Percentiles rank a stretch among this genome's conserved stretches.
Evolutionary conservation across 2,329 filamentous ascomycete genomes (phyloP).

Genomic region (Moelleriella libera): DNA sequence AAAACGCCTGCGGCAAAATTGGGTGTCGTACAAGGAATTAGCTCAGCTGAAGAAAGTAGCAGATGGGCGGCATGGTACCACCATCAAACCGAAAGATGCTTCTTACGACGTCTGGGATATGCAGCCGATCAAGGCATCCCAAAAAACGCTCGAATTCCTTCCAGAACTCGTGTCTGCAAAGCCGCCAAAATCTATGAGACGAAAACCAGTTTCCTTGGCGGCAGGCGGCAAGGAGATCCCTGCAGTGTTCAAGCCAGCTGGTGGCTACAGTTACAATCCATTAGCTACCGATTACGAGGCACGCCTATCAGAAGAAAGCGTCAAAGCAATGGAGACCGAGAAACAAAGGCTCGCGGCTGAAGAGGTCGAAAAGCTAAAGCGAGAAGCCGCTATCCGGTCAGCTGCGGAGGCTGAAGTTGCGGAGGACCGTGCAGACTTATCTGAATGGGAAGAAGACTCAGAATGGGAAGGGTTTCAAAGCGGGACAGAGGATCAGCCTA

Average conservation of each 20-base stretch:
- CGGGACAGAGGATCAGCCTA: conserved; percentile 53
- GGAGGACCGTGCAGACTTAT: conserved; percentile 49
- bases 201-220: conserved; percentile 68
- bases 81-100: conserved; percentile 42
- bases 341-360: conserved; percentile 55
- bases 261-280: conserved; percentile 87
- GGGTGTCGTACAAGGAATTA: conserved; percentile 76
- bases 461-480: conserved; percentile 87
- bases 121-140: conserved; percentile 16
- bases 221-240: conserved; percentile 68
- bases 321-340: conserved; percentile 68
- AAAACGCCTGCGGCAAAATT: conserved; percentile 66
- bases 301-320: conserved; percentile 59
- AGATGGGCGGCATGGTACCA: conserved; percentile 49
- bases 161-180: conserved; percentile 51
- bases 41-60: conserved; percentile 65
- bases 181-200: conserved; percentile 60
- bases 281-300: conserved; percentile 73
- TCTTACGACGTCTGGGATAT: conserved; percentile 69
- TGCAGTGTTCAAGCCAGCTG: conserved; percentile 64
- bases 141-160: conserved; percentile 40
- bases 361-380: conserved; percentile 50
- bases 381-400: conserved; percentile 54
- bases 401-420: conserved; percentile 64
- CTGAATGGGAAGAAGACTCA: conserved; percentile 73